Percentiles rank a stretch among this genome's conserved stretches.
Conservation (phyloP, 352 stramenopile species). For the Phytopythium chamaehyphon region DNA sequence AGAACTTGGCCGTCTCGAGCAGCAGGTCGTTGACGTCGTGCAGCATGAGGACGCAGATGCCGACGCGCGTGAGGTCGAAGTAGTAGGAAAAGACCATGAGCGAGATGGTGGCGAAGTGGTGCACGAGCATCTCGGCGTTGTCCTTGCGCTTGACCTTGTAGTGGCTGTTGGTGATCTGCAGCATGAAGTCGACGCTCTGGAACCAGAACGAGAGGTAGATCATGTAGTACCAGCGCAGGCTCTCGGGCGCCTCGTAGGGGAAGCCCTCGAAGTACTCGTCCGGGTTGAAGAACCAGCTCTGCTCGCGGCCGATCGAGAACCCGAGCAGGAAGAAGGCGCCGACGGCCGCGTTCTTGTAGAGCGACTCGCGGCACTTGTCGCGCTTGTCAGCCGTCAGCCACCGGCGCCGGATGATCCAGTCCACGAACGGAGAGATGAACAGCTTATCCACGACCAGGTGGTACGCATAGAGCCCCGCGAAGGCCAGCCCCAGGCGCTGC, state of each 20-base stretch:
- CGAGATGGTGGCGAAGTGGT: constrained; percentile 73
- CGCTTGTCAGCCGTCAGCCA: constrained; percentile 52
- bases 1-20: constrained; percentile 75
- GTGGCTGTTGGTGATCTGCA: constrained; percentile 76
- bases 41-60: constrained; percentile 79
- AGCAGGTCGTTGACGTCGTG: constrained; percentile 79
- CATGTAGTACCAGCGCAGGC: constrained; percentile 81
- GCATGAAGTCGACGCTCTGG: constrained; percentile 83
- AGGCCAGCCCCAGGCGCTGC: constrained; percentile 51
- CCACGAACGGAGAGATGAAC: constrained; percentile 51
- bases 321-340: constrained; percentile 57
- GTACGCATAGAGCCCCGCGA: constrained; percentile 62
- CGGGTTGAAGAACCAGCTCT: constrained; percentile 78
- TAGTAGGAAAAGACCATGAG: constrained; percentile 78
- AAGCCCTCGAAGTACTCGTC: constrained; percentile 60
- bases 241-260: constrained; percentile 41
- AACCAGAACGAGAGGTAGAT: constrained; percentile 81
- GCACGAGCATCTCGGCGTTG: constrained; percentile 77
- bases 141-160: constrained; percentile 83
- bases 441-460: constrained; percentile 64
- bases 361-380: constrained; percentile 82
- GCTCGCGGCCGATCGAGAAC: constrained; percentile 48
- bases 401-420: constrained; percentile 32
- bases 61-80: constrained; percentile 65
- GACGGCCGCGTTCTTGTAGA: constrained; percentile 80